A percentile compares a stretch with the other conserved stretches of the same genome.
phyloP scores from a whole-genome alignment of 1,139 yeast genomes.

The Geotrichum carabidarum region DNA sequence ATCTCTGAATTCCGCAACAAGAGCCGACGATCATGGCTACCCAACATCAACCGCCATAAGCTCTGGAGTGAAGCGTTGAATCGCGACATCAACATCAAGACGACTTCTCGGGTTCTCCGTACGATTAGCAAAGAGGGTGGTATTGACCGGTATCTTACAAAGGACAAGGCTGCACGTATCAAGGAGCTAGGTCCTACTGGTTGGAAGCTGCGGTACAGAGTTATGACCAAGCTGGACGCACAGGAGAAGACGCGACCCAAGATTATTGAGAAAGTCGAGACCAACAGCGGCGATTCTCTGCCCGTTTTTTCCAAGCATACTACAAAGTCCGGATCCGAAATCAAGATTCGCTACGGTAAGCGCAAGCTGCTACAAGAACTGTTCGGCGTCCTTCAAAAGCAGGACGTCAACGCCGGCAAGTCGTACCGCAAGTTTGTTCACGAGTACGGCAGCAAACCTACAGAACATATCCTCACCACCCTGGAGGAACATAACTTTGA shows the following conservation, averaged over 20 bases:
- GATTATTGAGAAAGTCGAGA: slow-evolving; percentile 19
- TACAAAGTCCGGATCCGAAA: slow-evolving; percentile 40
- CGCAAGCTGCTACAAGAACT: slow-evolving; percentile 56
- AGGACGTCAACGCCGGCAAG: slow-evolving; percentile 45
- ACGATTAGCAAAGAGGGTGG: slow-evolving; percentile 94
- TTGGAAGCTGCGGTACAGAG: slow-evolving; percentile 78
- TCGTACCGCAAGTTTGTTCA: slow-evolving; percentile 45
- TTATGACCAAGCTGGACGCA: slow-evolving; percentile 44
- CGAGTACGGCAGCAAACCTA: slow-evolving; percentile 41
- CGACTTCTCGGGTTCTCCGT: slow-evolving; percentile 76
- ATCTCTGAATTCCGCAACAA: slow-evolving; percentile 75
- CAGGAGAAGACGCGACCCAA: slow-evolving; percentile 26
- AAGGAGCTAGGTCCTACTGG: slow-evolving; percentile 91
- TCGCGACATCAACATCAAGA: slow-evolving; percentile 50
- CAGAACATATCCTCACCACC: slow-evolving; percentile 43
- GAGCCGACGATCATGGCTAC: slow-evolving; percentile 70
- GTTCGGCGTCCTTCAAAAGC: slow-evolving; percentile 45
- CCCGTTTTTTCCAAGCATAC: slow-evolving; percentile 51
- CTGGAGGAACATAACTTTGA: slow-evolving; percentile 28
- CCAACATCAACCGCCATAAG: slow-evolving; percentile 68
- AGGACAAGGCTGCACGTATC: slow-evolving; percentile 81
- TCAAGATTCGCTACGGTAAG: slow-evolving; percentile 56
- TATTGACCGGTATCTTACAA: slow-evolving; percentile 75
- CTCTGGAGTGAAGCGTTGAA: slow-evolving; percentile 81
- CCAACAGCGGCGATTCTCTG: slow-evolving; percentile 22